Evolutionary conservation across 768 basidiomycete genomes (phyloP), one percentile per base, ranked within the genome.

Genomic region (Candolleomyces efflorescens): DNA sequence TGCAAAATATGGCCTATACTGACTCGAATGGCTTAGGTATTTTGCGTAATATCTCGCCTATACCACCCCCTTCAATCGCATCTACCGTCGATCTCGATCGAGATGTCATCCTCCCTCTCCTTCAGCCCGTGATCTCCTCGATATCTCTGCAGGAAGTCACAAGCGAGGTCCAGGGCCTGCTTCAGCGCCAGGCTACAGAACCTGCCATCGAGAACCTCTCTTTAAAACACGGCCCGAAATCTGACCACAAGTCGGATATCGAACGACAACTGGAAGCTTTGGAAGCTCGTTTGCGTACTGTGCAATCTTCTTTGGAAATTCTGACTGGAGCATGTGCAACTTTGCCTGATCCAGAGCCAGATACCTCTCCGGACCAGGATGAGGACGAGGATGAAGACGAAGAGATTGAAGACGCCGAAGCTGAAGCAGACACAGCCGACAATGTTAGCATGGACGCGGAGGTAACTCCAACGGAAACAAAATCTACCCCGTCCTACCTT

Each of bases 251-350:
- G 68, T 81, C 87, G 3, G 66, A 77, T 1, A 79, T 79, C 13
- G 89, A 94, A 66, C 55, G 83, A 11, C 85, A 89, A 64, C 78
- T 97, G 2, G 89, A 91, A 59, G 74, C 74, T 26, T 74, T 94
- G 13, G 94, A 98, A 71, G 74, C 76, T 15, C 81, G 74, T 55
- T 69, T 97, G 53, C 79, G 86, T 63, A 89, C 89, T 1, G 79
- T 92, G 11, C 88, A 90, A 61, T 79, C 94, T 32, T 84, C 89
- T n/a, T 76, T 97, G 24, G 94, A 98, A 72, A 84, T 97, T 50
- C 70, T 97, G 60, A 95, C 93, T 0, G 89, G 89, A 27, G 76
- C 82, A n/a, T 97, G 92, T 67, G 94, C 94, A 18, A 91, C 86
- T 5, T 73, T 97, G 41, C 92, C 92, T 4, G 92, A 93, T 64